Evolutionary conservation across 768 basidiomycete genomes (phyloP).

Genomic region (Suillus ampliporus): DNA sequence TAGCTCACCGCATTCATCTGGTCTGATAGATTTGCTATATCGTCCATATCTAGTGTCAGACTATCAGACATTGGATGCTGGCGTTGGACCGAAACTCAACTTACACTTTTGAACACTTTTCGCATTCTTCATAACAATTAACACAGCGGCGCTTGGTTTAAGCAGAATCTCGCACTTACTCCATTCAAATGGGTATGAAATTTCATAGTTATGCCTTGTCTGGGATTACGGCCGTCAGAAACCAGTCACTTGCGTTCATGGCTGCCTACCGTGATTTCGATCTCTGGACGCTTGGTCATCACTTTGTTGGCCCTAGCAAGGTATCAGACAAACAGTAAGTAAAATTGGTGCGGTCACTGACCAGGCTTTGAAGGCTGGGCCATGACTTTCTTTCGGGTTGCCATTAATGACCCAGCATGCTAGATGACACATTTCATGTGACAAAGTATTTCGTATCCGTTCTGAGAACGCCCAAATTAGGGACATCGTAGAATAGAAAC

Average conservation of each 20-base stretch:
- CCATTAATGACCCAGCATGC: constrained; percentile 85
- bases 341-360: constrained; percentile 33
- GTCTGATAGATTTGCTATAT: constrained; percentile 72
- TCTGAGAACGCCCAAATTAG: constrained; percentile 47
- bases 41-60: constrained; percentile 63
- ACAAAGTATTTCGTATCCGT: constrained; percentile 79
- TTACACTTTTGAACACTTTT: constrained; percentile 66
- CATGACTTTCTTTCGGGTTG: constrained; percentile 74
- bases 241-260: background rate
- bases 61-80: constrained; percentile 8
- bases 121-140: constrained; percentile 53
- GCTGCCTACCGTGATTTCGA: constrained; percentile 62
- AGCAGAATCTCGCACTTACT: constrained; percentile 47
- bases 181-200: constrained; percentile 76
- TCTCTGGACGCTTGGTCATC: constrained; percentile 70
- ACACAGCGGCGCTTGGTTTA: constrained; percentile 14
- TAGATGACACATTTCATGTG: constrained; percentile 93
- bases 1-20: constrained; percentile 64
- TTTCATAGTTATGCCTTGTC: constrained; percentile 80
- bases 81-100: constrained; percentile 18
- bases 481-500: background rate
- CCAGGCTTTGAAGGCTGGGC: constrained; percentile 75
- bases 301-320: constrained; percentile 65
- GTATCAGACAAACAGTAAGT: background rate
- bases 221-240: constrained; percentile 29